phyloP scores from a whole-genome alignment of 306 rosid genomes.

The Inga leiocalycina region DNA sequence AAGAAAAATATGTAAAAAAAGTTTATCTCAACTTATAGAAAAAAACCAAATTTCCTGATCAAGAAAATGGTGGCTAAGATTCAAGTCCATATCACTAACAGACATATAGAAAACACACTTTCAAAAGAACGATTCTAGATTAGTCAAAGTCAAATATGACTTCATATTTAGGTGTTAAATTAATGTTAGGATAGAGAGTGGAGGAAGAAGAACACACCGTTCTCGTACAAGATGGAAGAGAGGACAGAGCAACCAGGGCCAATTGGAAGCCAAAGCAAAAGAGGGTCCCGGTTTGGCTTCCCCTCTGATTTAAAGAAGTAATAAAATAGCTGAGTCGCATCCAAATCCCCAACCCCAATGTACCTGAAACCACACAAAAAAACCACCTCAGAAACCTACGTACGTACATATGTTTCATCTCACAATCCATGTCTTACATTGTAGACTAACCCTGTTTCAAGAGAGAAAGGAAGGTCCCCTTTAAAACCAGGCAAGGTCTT shows the following conservation, averaged over 20 bases:
- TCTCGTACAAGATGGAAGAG: conserved; percentile 39
- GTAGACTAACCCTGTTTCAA: conserved; percentile 32
- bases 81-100: too few relatives aligned
- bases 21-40: too few relatives aligned
- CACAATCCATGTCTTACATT: background rate
- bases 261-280: conserved; percentile 46
- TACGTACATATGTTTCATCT: background rate
- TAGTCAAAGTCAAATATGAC: background rate
- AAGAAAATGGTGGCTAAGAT: too few relatives aligned
- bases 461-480: conserved; percentile 29
- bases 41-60: too few relatives aligned
- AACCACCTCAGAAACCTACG: background rate
- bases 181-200: background rate
- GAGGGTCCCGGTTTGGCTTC: conserved; percentile 38
- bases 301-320: conserved; percentile 45
- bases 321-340: conserved; percentile 47
- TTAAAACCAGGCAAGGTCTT: conserved; percentile 31
- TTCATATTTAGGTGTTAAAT: too few relatives aligned
- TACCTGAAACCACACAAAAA: conserved; percentile 26
- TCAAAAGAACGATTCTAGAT: background rate
- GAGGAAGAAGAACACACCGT: conserved; percentile 22
- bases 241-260: conserved; percentile 47
- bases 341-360: conserved; percentile 40
- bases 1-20: too few relatives aligned
- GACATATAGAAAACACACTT: too few relatives aligned